Evolutionary conservation across 331 rosid genomes (phyloP).

Genomic region (Saraca asoca): DNA sequence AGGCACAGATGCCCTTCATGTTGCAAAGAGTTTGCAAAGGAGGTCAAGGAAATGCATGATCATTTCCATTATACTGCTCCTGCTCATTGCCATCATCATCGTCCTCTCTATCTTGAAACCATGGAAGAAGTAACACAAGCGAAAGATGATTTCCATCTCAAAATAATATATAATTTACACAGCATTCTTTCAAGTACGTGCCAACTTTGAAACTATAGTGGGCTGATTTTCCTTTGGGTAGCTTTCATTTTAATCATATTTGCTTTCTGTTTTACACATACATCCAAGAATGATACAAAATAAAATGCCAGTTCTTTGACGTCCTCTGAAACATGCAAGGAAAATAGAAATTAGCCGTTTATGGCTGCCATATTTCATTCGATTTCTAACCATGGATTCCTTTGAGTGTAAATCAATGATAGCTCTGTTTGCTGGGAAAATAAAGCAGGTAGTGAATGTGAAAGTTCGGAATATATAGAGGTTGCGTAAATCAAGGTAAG

Average conservation of each 20-base stretch:
- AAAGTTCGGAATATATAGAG: background rate
- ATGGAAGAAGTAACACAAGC: slow-evolving; percentile 57
- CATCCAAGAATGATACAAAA: slow-evolving; percentile 25
- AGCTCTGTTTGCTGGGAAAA: slow-evolving; percentile 22
- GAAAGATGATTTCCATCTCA: slow-evolving; percentile 25
- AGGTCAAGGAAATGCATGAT: slow-evolving; percentile 88
- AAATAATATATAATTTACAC: background rate
- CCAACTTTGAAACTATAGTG: background rate
- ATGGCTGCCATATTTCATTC: background rate
- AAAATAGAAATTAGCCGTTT: slow-evolving; percentile 4
- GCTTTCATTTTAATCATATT: slow-evolving; percentile 3
- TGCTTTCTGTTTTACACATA: slow-evolving; percentile 1
- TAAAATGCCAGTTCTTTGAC: background rate
- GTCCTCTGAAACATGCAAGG: background rate
- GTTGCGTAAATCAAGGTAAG: slow-evolving; percentile 6
- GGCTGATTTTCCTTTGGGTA: background rate
- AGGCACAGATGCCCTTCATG: slow-evolving; percentile 69
- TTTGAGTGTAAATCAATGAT: background rate
- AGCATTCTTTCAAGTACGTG: background rate
- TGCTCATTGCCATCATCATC: slow-evolving; percentile 59
- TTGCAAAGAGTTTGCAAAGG: slow-evolving; percentile 72
- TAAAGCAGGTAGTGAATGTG: slow-evolving; percentile 10
- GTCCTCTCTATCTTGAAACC: slow-evolving; percentile 68
- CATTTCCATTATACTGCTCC: slow-evolving; percentile 62
- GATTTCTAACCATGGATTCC: background rate